Evolutionary conservation across 2,329 filamentous ascomycete species (phyloP), one percentile per base, ranked within the genome.

Genomic region (Scedosporium apiospermum): DNA sequence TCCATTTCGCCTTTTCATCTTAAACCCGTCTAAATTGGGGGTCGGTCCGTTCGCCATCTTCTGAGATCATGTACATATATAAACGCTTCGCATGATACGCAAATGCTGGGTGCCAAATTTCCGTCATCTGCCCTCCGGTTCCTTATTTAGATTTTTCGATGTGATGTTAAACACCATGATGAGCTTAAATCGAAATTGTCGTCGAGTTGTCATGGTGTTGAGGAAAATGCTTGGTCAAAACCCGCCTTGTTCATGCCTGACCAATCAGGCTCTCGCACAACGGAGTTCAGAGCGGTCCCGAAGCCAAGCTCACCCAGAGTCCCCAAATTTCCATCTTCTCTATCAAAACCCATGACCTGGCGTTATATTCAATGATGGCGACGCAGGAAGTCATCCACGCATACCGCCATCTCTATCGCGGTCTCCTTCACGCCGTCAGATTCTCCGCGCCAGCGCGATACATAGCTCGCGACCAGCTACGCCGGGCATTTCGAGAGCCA

Each of bases 351-450:
- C 23, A 38, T 12, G 10, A 2, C 34, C 12, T 38, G 10, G 34
- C 10, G 34, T 10, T 10, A 38, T 38, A 38, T 38, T 12, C 3
- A 4, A 38, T 16, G 6, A 66, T 63, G 44, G 61, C 64, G 38
- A 69, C 71, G 7, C 65, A 69, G 14, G 75, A 85, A 34, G 70
- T 90, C 60, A 70, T 87, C 46, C 80, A 82, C 67, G 85, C 88
- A 57, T 95, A 93, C 74, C 83, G 90, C 65, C 78, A 83, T 63
- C 78, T 95, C 41, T 88, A 89, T 70, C 85, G 87, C 61, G 80
- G 80, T 6, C 77, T 83, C 18, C 79, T 93, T n/a, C 83, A 80
- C 34, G 90, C 89, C 3, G 84, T 93, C 23, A 86, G 88, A 66
- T 90, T 86, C 76, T 83, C 89, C 14, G 82, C 82, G 65, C 90